Evolutionary conservation across 1,284 basidiomycete species (phyloP), one percentile per base, ranked within the genome.

Genomic region (Moniliella sp.): DNA sequence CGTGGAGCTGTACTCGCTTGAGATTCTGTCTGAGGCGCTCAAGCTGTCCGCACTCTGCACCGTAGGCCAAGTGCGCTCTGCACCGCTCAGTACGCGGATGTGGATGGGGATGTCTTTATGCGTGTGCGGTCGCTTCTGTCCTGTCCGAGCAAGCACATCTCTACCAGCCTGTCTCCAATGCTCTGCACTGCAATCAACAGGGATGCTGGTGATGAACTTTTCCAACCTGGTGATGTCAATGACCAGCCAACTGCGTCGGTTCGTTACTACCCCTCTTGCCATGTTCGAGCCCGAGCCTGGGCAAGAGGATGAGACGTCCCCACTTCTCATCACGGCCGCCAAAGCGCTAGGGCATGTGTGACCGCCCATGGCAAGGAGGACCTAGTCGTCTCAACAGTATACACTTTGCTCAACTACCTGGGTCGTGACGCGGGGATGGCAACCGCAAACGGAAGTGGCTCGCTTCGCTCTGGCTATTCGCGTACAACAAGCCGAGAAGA

Each of bases 331-430:
- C 17, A 76, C 83, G 1, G 81, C 83, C 2, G 83, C 84, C 1
- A 80, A 77, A 51, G 84, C 81, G 47, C 68, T 94, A 18, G 81
- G 2, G 67, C 81, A 33, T 93, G 86, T 60, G 78, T 93, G 40
- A 75, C 76, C 61, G 40, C 81, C 34, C 74, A 79, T 9, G 76
- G 78, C 4, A 79, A 79, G 33, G 81, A 88, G 46, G 83, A 88
- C 57, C 70, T 86, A 28, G 71, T 84, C 48, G 76, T 86, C 69
- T 91, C 84, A 2, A 83, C 83, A 45, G 78, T 91, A 72, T 93
- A 94, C 61, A 86, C 83, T 5, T 69, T 94, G 10, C 69, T 94
- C 39, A 93, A 93, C 54, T 79, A 81, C 52, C 76, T 93, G 35
- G 79, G 71, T 63, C n/a, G n/a, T n/a, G n/a, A n/a, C n/a, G n/a